Evolutionary conservation across 2,329 filamentous ascomycete genomes (phyloP).

Genomic region (Colletotrichum echinochloae): DNA sequence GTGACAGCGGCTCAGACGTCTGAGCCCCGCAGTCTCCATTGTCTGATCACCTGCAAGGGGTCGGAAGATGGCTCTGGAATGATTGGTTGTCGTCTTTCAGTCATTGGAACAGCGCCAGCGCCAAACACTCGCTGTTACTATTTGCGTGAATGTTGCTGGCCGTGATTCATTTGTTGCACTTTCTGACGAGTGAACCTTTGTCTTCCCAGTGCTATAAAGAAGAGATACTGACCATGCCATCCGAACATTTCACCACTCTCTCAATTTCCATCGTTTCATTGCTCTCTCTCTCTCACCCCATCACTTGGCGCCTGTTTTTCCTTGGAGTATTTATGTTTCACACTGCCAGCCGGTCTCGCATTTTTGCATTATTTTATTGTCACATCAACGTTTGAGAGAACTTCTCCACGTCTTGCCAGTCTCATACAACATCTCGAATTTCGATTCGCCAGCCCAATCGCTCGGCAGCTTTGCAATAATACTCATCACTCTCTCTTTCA

Average conservation of each 20-base stretch:
- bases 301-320: slow-evolving; percentile 6
- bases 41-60: slow-evolving; percentile 11
- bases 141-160: slow-evolving; percentile 9
- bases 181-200: slow-evolving; percentile 21
- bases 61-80: background rate
- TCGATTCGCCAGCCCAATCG: background rate
- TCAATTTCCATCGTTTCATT: background rate
- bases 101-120: slow-evolving; percentile 13
- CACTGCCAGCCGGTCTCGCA: slow-evolving; percentile 12
- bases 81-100: slow-evolving; percentile 16
- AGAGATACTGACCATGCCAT: background rate
- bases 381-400: background rate
- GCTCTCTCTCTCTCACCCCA: background rate
- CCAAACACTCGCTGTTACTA: slow-evolving; percentile 13
- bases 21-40: background rate
- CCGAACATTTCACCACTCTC: background rate
- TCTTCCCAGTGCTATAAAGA: slow-evolving; percentile 19
- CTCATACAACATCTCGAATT: background rate
- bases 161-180: slow-evolving; percentile 21
- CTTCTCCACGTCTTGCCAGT: background rate
- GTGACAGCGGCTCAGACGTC: slow-evolving; percentile 24
- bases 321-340: slow-evolving; percentile 19
- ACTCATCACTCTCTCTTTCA: background rate
- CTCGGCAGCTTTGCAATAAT: background rate
- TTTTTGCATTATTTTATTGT: background rate